phyloP scores from a whole-genome alignment of 140 eudicot species.

The Flaveria floridana region DNA sequence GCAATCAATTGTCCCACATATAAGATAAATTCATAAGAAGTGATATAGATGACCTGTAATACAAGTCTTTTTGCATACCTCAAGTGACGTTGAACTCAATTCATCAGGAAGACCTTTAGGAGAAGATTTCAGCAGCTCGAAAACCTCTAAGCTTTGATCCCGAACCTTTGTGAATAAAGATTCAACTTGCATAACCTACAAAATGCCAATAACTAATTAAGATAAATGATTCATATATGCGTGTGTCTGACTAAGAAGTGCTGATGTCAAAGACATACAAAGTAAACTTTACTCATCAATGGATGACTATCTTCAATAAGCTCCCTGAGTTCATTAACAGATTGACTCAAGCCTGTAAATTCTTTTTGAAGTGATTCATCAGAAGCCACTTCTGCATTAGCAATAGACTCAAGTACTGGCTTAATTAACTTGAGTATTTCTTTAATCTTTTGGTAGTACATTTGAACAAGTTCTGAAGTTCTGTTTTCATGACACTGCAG shows the following conservation, averaged over 20 bases:
- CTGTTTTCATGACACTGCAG: slow-evolving; percentile 52
- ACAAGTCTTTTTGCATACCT: slow-evolving; percentile 47
- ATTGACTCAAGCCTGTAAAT: slow-evolving; percentile 48
- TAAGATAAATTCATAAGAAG: background rate
- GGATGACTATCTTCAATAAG: slow-evolving; percentile 71
- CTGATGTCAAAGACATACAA: slow-evolving; percentile 51
- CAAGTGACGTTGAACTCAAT: slow-evolving; percentile 61
- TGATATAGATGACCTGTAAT: background rate
- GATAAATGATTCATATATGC: background rate
- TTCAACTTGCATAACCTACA: slow-evolving; percentile 83
- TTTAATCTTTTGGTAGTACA: slow-evolving; percentile 57
- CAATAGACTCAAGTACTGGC: slow-evolving; percentile 62
- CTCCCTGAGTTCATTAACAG: slow-evolving; percentile 64
- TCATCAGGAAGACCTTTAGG: slow-evolving; percentile 51
- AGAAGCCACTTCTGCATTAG: slow-evolving; percentile 52
- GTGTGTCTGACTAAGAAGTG: background rate
- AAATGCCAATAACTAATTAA: slow-evolving; percentile 30
- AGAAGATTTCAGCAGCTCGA: slow-evolving; percentile 60
- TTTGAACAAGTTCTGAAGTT: slow-evolving; percentile 52
- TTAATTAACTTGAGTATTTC: slow-evolving; percentile 70
- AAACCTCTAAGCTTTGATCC: slow-evolving; percentile 50
- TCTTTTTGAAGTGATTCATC: slow-evolving; percentile 68
- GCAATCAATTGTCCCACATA: slow-evolving; percentile 31
- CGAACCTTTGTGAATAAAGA: slow-evolving; percentile 49
- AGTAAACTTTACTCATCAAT: slow-evolving; percentile 82